Percentiles rank a stretch among this genome's conserved stretches.
Conservation (phyloP, 2,329 filamentous ascomycete species). For the Zasmidium citrigriseum region DNA sequence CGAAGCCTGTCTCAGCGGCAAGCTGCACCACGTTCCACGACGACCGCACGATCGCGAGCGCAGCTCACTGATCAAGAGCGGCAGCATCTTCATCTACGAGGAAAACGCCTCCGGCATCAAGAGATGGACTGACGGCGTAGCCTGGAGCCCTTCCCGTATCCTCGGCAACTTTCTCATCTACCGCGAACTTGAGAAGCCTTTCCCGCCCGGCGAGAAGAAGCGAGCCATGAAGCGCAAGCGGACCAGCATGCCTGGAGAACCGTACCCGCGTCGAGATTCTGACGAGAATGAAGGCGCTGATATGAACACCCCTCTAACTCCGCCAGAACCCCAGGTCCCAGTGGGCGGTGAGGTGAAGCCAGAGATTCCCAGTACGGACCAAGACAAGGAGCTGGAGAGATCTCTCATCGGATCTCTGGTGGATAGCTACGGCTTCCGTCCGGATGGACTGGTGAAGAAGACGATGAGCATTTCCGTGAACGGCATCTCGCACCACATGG, state of each 20-base stretch:
- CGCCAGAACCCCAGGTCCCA: conserved; percentile 31
- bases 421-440: conserved; percentile 88
- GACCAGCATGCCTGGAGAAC: conserved; percentile 54
- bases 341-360: conserved; percentile 30
- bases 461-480: conserved; percentile 79
- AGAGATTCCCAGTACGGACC: conserved; percentile 31
- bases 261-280: conserved; percentile 46
- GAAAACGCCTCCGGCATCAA: conserved; percentile 90
- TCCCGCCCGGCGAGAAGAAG: conserved; percentile 83
- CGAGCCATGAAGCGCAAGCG: conserved; percentile 71
- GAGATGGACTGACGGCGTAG: conserved; percentile 88
- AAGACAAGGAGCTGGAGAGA: conserved; percentile 54
- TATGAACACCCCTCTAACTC: conserved; percentile 34
- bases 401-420: conserved; percentile 77
- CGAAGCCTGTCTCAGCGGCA: conserved; percentile 72
- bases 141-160: conserved; percentile 88
- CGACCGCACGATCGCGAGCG: conserved; percentile 86
- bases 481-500: conserved; percentile 78
- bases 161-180: conserved; percentile 85
- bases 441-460: conserved; percentile 83
- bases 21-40: conserved; percentile 73
- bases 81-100: conserved; percentile 88
- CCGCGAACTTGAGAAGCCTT: conserved; percentile 75
- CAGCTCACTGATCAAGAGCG: conserved; percentile 73
- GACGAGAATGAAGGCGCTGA: conserved; percentile 33